Evolutionary conservation across 257 asterid genomes (phyloP), one percentile per base, ranked within the genome.

Genomic region (Rauvolfia tetraphylla): DNA sequence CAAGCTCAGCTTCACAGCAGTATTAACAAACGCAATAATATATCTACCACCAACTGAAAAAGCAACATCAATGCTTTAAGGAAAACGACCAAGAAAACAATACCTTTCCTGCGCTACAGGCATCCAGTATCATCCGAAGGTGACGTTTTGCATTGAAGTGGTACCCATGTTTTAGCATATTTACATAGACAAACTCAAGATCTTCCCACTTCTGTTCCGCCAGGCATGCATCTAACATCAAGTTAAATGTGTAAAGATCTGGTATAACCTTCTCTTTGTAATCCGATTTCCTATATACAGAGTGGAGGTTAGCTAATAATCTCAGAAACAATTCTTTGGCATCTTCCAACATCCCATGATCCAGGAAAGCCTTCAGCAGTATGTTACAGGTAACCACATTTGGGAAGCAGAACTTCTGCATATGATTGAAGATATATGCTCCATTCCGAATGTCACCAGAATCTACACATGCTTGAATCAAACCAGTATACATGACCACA

Each of bases 401-500:
- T 0, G 98, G 99, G 4, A 92, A 83, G 78, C 99, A 95, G 72
- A 90, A 91, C 76, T 88, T 93, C 78, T 86, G 91, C 99, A 95
- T 92, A 68, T 91, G 86, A 67, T 82, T 80, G 75, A 92, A 95
- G 75, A 95, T 79, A 73, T 84, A 87, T 38, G 83, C 88, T 72
- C 90, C 99, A 63, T 79, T 82, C 75, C 85, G 78, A 73, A 87
- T 76, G 74, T 86, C 73, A n/a, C 96, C 94, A 36, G 96, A 85
- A 46, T 89, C 87, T 53, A 92, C 34, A 80, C 98, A 91, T 15
- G 93, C 97, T 87, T 95, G 96, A 76, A 95, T 84, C 67, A 95
- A 88, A 78, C 99, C 99, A 18, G 99, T 95, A 90, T 89, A 92
- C n/a, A 97, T 92, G 81, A 95, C 92, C 83, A 95, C 99, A 62